phyloP scores from a whole-genome alignment of 495 filamentous ascomycete genomes.

The Neurospora hispaniola region DNA sequence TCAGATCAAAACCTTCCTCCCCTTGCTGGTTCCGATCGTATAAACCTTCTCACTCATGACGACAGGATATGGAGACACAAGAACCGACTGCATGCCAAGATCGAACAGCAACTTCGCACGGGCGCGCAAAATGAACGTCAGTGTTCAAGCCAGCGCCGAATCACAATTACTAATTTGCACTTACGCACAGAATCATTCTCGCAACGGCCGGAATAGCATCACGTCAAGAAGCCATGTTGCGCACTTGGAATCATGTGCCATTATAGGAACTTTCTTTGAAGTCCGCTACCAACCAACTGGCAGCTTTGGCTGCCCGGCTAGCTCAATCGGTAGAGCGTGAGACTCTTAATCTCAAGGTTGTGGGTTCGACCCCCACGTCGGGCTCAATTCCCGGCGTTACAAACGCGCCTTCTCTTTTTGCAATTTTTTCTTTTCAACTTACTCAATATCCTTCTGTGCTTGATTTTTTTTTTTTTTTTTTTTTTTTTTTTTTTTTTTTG shows the following conservation, averaged over 20 bases:
- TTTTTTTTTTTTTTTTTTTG: no score
- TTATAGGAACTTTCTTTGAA: not conserved
- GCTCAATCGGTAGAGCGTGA: conserved; percentile 68
- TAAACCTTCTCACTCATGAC: not conserved
- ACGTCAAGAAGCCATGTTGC: not conserved
- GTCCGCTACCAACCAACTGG: not conserved
- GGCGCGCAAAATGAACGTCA: not conserved
- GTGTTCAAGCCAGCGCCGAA: not conserved
- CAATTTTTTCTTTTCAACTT: not conserved
- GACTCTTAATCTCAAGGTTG: conserved; percentile 43
- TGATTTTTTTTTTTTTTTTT: no score
- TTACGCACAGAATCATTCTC: not conserved
- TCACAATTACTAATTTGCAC: not conserved
- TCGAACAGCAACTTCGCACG: not conserved
- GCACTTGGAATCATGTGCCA: fast-evolving
- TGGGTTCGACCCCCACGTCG: not conserved
- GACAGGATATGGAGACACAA: not conserved
- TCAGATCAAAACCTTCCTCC: not conserved
- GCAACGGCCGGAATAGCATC: not conserved
- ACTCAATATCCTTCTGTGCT: no score
- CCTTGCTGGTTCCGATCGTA: not conserved
- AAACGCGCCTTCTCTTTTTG: not conserved
- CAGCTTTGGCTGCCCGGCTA: conserved; percentile 28
- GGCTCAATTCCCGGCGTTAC: not conserved
- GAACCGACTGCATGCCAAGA: not conserved